Base-by-base conservation (phyloP, 805 yeast genomes). In the Yarrowia keelungensis region DNA sequence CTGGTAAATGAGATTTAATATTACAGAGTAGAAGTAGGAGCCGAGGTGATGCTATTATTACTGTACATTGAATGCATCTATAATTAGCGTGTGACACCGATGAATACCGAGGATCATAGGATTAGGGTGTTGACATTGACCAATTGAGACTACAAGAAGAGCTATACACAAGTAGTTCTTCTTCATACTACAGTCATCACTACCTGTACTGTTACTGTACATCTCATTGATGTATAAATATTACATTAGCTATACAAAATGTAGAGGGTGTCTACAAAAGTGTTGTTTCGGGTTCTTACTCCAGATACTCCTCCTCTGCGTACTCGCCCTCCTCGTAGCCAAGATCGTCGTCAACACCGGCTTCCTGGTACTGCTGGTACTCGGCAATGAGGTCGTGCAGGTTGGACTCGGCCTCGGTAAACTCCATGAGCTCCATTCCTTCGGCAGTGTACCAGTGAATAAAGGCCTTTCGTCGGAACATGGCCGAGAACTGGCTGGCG, bases 361-460 rank as follows among this genome's bases (percentile, higher is more conserved):
- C 92, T 72, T 91, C 94, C 83, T 92, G 97, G 82, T 93, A 92
- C 82, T 92, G 97, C 82, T 92, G 97, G 79, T 92, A 88, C 81
- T 92, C 97, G 76, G 88, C 87, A 67, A 92, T 94, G 76, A 92
- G 84, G 80, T 93, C 98, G 74, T 87, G 87, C 92, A 92, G 89
- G 79, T 92, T 91, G 69, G 96, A 88, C 81, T 91, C 96, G 67
- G 98, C 98, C 82, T 92, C 97, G 69, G 92, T 86, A 81, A 92
- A 92, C 82, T 92, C 98, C 84, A 89, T 85, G 81, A 90, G 96
- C 76, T 92, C 98, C 97, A 92, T 93, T 82, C 98, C 97, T 81
- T 92, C 98, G 73, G 89, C 86, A 15, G 96, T 90, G 82, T 92
- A 92, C 97, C 97, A 92, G 80, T 92, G 98, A 80, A 92, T 87